phyloP scores from a whole-genome alignment of 2,329 filamentous ascomycete species.

The Botrytis byssoidea region DNA sequence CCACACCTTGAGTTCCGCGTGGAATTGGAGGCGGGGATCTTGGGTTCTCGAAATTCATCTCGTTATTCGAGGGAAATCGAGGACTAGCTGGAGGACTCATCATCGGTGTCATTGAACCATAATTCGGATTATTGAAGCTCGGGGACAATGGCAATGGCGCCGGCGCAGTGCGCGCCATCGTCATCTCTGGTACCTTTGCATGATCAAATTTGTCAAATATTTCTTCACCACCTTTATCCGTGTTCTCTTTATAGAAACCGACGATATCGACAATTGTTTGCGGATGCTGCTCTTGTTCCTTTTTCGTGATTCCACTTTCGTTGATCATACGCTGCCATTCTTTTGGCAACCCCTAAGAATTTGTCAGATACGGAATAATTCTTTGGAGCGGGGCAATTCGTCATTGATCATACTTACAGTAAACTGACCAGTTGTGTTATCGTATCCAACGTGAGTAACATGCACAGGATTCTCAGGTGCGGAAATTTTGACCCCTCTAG shows the following conservation, averaged over 20 bases:
- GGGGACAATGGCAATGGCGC: conserved; percentile 33
- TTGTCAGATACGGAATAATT: conserved; percentile 1
- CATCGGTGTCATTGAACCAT: conserved; percentile 50
- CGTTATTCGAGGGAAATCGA: conserved; percentile 82
- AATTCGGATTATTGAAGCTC: conserved; percentile 54
- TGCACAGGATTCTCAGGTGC: conserved; percentile 96
- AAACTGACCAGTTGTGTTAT: conserved; percentile 93
- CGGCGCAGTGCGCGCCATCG: conserved; percentile 40
- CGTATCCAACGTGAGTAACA: conserved; percentile 96
- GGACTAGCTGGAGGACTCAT: conserved; percentile 76
- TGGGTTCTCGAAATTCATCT: conserved; percentile 96
- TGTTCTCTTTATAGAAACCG: conserved; percentile 94
- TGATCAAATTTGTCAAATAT: conserved; percentile 97
- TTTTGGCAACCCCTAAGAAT: conserved; percentile 77
- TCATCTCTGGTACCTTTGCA: conserved; percentile 60
- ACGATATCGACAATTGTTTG: conserved; percentile 95
- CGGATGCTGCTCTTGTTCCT: conserved; percentile 92
- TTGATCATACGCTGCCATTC: conserved; percentile 97
- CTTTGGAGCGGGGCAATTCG: neutral
- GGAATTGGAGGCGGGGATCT: conserved; percentile 89
- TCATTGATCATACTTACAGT: conserved; percentile 56
- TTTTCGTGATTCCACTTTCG: conserved; percentile 93
- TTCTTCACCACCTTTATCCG: conserved; percentile 71
- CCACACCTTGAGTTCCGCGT: conserved; percentile 40
- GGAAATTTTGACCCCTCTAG: conserved; percentile 91